Evolutionary conservation across 805 yeast genomes (phyloP).

Genomic region (Zygosaccharomyces pseudorouxii): DNA sequence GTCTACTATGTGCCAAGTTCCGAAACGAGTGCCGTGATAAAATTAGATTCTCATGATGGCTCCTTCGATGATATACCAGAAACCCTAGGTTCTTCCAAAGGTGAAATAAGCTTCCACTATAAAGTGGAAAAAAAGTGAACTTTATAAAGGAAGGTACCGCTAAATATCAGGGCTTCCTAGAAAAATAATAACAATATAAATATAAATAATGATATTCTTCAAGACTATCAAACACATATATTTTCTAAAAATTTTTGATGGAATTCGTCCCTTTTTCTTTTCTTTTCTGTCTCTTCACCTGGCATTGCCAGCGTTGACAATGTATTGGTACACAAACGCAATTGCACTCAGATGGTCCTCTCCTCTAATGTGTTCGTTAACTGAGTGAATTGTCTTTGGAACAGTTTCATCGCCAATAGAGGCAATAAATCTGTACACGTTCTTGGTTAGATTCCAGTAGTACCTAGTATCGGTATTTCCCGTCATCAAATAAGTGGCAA

Average conservation of each 20-base stretch:
- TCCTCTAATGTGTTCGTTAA: conserved; percentile 53
- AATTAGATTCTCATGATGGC: not conserved
- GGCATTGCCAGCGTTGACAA: conserved; percentile 26
- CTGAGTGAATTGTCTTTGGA: conserved; percentile 48
- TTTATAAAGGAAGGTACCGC: too few species aligned
- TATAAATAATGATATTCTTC: not conserved
- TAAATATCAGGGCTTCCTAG: not conserved
- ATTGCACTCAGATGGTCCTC: conserved; percentile 57
- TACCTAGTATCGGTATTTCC: conserved; percentile 63
- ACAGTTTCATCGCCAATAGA: conserved; percentile 17
- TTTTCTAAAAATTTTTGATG: not conserved
- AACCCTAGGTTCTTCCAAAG: not conserved
- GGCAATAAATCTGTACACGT: conserved; percentile 51
- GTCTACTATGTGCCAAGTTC: conserved; percentile 1
- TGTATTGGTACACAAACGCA: conserved; percentile 52
- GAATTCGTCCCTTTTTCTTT: not conserved
- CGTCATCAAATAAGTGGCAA: conserved; percentile 49
- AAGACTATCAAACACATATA: not conserved
- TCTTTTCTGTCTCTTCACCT: not conserved
- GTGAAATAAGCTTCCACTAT: conserved; percentile 2
- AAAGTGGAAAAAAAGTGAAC: not conserved
- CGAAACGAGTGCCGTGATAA: not conserved
- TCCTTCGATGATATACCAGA: not conserved
- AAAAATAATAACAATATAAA: not conserved
- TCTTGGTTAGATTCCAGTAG: conserved; percentile 57